phyloP scores from a whole-genome alignment of 2,329 filamentous ascomycete species.

The Xylaria sp. region DNA sequence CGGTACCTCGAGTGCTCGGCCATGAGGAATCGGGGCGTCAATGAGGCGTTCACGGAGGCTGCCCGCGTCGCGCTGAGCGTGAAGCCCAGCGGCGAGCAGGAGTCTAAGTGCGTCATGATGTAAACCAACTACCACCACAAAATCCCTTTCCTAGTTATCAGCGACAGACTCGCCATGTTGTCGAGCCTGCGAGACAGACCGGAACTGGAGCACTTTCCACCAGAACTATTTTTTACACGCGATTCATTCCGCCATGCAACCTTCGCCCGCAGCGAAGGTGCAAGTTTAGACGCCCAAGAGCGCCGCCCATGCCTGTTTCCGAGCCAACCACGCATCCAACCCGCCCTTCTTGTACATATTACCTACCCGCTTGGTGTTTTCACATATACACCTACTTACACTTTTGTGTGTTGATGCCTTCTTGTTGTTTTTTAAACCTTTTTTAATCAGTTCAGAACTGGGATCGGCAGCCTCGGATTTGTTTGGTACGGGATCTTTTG shows the following conservation, averaged over 20 bases:
- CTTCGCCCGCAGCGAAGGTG: background rate
- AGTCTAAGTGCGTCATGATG: conserved; percentile 70
- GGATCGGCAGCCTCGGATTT: conserved; percentile 22
- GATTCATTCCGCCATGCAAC: conserved; percentile 8
- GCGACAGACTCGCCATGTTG: background rate
- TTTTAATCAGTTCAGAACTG: conserved; percentile 24
- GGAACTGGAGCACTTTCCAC: background rate
- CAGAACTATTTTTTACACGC: background rate
- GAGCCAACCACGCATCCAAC: conserved; percentile 16
- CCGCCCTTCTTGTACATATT: conserved; percentile 38
- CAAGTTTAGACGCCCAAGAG: conserved; percentile 16
- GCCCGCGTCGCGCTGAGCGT: conserved; percentile 88
- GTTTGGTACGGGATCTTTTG: conserved; percentile 22
- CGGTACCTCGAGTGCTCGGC: conserved; percentile 98
- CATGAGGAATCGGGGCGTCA: conserved; percentile 97
- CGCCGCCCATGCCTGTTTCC: background rate
- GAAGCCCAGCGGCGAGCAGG: conserved; percentile 69
- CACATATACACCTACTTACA: conserved; percentile 28
- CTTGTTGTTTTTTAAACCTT: conserved; percentile 23
- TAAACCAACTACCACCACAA: conserved; percentile 47
- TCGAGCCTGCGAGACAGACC: conserved; percentile 2
- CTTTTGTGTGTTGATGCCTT: conserved; percentile 18
- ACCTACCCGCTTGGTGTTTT: conserved; percentile 24
- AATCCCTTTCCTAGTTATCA: background rate
- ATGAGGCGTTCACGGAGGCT: conserved; percentile 98